Evolutionary conservation across 176 grass and related monocot species (phyloP), one percentile per base, ranked within the genome.

Genomic region (Musa itinerans): DNA sequence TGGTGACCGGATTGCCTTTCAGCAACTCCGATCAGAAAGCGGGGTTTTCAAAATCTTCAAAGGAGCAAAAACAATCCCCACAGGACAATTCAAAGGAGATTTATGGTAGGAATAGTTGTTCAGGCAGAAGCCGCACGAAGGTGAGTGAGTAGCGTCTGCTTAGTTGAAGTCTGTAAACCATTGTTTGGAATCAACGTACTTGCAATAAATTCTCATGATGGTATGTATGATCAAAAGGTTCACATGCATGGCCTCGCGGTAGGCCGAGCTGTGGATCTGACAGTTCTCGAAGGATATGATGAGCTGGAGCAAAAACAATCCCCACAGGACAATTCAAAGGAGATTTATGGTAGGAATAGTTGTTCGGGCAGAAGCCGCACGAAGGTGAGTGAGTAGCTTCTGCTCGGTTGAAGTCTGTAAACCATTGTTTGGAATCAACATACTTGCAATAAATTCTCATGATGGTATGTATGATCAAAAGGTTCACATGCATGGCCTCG

Each of bases 401-500:
- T 43, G 34, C 34, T 6, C 6, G 6, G 34, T 43, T 43, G 34
- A 23, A 24, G 22, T 54, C 19, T 23, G 21, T 54, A 67, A 62
- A 62, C 6, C 29, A 34, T 73, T 1, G 26, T 55, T 15, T 43
- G 43, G 53, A 65, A 65, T 24, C 24, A 13, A 6, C 21, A 24
- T 65, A 4, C 25, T 34, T 0, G 29, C 17, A 21, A 22, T 24
- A 2, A 23, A 22, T 22, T n/a, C 25, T 48, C 34, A 43, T 43
- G 34, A 6, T 66, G 34, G 2, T 23, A 27, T 11, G 2, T 23
- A 27, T 11, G 6, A 48, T 54, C 12, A 16, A 77, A 17, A 77
- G 75, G 62, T 77, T 65, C 75, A 77, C 22, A 77, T 77, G 75
- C 61, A 77, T 53, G 75, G 75, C 63, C 54, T 67, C 16, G 75